Percentiles rank a stretch among this genome's conserved stretches.
These are phyloP conservation scores for Vachellia collinsii DNA, from an alignment of 306 rosid species.

Conservation along the genomic window DNA sequence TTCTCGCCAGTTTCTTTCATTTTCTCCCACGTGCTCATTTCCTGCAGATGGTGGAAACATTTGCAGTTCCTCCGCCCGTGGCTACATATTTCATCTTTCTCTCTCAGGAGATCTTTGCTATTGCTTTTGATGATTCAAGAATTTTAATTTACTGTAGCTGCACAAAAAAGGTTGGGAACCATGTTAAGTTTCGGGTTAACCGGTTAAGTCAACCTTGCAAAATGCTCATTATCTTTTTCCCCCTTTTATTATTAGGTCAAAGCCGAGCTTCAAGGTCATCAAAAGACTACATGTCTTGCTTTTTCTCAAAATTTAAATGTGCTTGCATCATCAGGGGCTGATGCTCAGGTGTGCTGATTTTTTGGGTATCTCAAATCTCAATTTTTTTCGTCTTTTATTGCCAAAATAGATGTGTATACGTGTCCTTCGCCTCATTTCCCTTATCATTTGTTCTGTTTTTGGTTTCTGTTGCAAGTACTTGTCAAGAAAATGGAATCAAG, in stretches of 20 bases:
- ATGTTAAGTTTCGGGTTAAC: background rate
- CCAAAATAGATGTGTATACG: background rate
- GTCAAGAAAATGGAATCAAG: background rate
- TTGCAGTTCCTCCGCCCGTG: conserved; percentile 24
- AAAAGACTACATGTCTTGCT: conserved; percentile 28
- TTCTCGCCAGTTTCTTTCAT: background rate
- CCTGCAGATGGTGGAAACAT: conserved; percentile 2
- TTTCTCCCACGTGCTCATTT: conserved; percentile 10
- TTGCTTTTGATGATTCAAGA: conserved; percentile 28
- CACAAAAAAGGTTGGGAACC: background rate
- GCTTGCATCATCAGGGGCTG: conserved; percentile 28
- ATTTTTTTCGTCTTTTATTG: background rate
- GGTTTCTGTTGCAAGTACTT: background rate
- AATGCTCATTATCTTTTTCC: background rate
- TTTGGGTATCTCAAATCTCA: background rate
- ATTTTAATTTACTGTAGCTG: background rate
- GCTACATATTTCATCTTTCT: conserved; percentile 23
- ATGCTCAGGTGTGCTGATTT: conserved; percentile 24
- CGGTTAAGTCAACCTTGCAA: background rate
- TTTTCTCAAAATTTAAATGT: conserved; percentile 27
- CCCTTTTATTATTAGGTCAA: background rate
- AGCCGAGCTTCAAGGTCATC: conserved; percentile 25
- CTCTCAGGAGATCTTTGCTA: conserved; percentile 16
- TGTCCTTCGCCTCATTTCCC: no score
- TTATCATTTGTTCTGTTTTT: background rate